Evolutionary conservation across 768 basidiomycete genomes (phyloP).

Genomic region (Suillus weaverae): DNA sequence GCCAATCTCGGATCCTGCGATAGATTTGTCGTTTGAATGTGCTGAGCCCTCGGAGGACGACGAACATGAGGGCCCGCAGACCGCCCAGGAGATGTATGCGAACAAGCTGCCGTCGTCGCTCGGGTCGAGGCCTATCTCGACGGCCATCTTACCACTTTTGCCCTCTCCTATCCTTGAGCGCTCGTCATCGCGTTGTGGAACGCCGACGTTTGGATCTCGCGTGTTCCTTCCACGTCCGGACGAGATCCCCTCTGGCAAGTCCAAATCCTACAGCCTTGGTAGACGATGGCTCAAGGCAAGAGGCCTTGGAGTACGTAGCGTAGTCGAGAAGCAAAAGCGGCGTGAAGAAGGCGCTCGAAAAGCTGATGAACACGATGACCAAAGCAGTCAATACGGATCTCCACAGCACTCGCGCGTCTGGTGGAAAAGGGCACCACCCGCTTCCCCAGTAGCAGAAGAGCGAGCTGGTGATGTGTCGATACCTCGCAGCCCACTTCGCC

Average conservation of each 20-base stretch:
- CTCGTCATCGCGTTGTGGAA: slow-evolving; percentile 54
- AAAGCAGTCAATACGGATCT: slow-evolving; percentile 7
- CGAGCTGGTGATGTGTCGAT: slow-evolving; percentile 12
- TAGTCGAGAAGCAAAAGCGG: slow-evolving; percentile 21
- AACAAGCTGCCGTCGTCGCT: neutral
- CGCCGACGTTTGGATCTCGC: slow-evolving; percentile 62
- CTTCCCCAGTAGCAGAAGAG: slow-evolving; percentile 12
- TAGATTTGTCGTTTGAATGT: neutral
- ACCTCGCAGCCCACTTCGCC: slow-evolving; percentile 10
- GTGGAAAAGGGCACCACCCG: slow-evolving; percentile 28
- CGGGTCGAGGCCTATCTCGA: neutral
- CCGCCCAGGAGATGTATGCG: neutral
- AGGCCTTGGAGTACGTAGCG: slow-evolving; percentile 27
- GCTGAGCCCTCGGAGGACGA: slow-evolving; percentile 1
- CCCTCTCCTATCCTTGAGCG: slow-evolving; percentile 38
- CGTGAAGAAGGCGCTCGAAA: slow-evolving; percentile 15
- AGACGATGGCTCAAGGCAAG: slow-evolving; percentile 32
- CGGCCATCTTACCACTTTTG: slow-evolving; percentile 14
- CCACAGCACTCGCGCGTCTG: slow-evolving; percentile 27
- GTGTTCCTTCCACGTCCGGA: slow-evolving; percentile 28
- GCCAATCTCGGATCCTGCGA: neutral
- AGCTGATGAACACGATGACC: slow-evolving; percentile 1
- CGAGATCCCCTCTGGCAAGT: slow-evolving; percentile 19
- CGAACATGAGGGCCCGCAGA: neutral
- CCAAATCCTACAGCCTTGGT: slow-evolving; percentile 16